phyloP scores from a whole-genome alignment of 1,284 basidiomycete species.

The Anthracocystis setariae region DNA sequence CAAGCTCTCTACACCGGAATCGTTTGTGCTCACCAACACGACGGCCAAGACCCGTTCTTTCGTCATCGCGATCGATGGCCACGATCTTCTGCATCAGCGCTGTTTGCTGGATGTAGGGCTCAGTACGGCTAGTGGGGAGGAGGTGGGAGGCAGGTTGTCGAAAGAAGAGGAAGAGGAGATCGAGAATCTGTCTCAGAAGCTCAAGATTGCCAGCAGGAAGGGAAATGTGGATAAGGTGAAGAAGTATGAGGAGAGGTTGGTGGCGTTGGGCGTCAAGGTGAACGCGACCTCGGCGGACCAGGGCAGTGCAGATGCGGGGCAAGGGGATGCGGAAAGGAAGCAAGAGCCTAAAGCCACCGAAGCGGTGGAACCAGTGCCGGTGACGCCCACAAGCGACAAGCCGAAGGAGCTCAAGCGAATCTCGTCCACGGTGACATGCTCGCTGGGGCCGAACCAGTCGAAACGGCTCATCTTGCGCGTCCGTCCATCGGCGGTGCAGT shows the following conservation, averaged over 20 bases:
- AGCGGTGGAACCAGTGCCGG: not conserved
- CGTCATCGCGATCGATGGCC: conserved; percentile 66
- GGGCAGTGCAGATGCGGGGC: conserved; percentile 1
- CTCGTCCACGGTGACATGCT: conserved; percentile 56
- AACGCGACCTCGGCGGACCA: not conserved
- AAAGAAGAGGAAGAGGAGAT: conserved; percentile 71
- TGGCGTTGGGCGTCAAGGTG: conserved; percentile 68
- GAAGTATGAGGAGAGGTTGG: conserved; percentile 70
- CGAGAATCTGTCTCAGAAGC: conserved; percentile 71
- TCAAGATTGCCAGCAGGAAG: conserved; percentile 71
- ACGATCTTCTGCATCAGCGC: conserved; percentile 47
- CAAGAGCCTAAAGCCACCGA: conserved; percentile 3
- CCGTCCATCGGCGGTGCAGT: conserved; percentile 40
- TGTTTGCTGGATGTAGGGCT: conserved; percentile 47
- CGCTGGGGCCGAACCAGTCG: conserved; percentile 55
- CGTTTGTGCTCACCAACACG: conserved; percentile 70
- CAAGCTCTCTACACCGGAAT: conserved; percentile 57
- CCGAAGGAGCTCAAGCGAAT: conserved; percentile 49
- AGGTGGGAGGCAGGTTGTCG: conserved; percentile 68
- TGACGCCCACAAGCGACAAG: conserved; percentile 8
- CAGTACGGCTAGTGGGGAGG: conserved; percentile 54
- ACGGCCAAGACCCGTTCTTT: conserved; percentile 70
- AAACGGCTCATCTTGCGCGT: conserved; percentile 62
- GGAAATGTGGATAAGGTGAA: conserved; percentile 71
- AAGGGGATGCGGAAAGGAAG: conserved; percentile 5